Percentiles rank a stretch among this genome's conserved stretches.
Conservation (phyloP, 169 alveolate genomes). For the Plasmodium cynomolgi region DNA sequence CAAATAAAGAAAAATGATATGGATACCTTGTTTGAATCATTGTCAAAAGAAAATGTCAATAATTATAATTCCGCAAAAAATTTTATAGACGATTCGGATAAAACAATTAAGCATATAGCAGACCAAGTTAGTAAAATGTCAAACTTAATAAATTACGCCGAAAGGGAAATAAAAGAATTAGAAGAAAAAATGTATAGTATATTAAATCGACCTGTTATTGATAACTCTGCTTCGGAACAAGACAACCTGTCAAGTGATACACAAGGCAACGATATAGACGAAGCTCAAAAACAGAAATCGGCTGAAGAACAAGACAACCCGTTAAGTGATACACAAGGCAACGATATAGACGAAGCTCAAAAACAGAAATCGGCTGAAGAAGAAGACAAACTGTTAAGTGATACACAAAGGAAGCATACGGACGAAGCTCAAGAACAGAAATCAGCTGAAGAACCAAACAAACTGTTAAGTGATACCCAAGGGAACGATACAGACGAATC, state of each 20-base stretch:
- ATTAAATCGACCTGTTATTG: constrained; percentile 3
- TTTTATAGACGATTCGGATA: background rate
- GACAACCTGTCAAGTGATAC: background rate
- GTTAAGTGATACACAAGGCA: background rate
- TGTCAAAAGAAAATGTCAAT: background rate
- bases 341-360: background rate
- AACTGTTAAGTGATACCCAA: background rate
- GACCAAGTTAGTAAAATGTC: background rate
- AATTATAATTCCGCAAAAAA: background rate
- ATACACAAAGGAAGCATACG: background rate
- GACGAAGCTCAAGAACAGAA: background rate
- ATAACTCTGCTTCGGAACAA: background rate
- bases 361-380: background rate
- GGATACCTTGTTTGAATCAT: background rate
- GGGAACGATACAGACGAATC: background rate
- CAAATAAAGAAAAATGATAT: background rate
- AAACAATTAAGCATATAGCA: background rate
- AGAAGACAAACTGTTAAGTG: background rate
- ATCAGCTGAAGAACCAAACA: background rate
- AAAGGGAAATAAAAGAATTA: background rate
- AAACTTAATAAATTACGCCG: background rate
- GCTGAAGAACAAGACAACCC: background rate
- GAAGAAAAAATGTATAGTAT: background rate
- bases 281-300: background rate
- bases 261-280: background rate